phyloP scores from a whole-genome alignment of 129 eudicot species.

The Gnaphalium uliginosum region DNA sequence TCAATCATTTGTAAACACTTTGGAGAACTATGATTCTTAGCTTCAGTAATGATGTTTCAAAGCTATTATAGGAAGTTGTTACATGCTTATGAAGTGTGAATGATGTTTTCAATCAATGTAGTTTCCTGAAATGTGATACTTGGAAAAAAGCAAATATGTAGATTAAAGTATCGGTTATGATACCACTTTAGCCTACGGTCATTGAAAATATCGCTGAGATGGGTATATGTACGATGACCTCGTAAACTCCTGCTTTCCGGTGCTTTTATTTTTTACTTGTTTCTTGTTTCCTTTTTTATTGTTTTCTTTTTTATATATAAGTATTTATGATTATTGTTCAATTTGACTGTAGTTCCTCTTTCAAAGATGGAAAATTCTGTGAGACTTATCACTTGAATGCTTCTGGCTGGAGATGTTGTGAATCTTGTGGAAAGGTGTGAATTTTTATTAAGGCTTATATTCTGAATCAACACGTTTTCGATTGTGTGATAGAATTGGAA shows the following conservation, averaged over 20 bases:
- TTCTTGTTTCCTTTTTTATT: neutral
- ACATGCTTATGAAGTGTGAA: constrained; percentile 4
- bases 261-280: neutral
- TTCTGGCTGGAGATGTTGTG: constrained; percentile 87
- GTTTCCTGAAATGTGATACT: constrained; percentile 1
- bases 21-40: neutral
- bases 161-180: neutral
- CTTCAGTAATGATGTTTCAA: constrained; percentile 16
- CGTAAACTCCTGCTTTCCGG: constrained; percentile 22
- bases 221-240: constrained; percentile 4
- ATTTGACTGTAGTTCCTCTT: constrained; percentile 54
- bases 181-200: constrained; percentile 25
- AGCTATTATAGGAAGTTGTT: constrained; percentile 19
- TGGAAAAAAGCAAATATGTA: neutral
- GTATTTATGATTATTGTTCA: constrained; percentile 11
- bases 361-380: constrained; percentile 77
- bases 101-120: constrained; percentile 9
- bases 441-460: constrained; percentile 3
- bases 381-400: constrained; percentile 72
- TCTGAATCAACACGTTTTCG: neutral
- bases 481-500: neutral
- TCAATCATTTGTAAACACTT: constrained; percentile 12
- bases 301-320: constrained; percentile 10
- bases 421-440: constrained; percentile 82
- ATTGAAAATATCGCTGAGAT: neutral